Conservation (phyloP, 441 rosid genomes). For the Corymbia citriodora region DNA sequence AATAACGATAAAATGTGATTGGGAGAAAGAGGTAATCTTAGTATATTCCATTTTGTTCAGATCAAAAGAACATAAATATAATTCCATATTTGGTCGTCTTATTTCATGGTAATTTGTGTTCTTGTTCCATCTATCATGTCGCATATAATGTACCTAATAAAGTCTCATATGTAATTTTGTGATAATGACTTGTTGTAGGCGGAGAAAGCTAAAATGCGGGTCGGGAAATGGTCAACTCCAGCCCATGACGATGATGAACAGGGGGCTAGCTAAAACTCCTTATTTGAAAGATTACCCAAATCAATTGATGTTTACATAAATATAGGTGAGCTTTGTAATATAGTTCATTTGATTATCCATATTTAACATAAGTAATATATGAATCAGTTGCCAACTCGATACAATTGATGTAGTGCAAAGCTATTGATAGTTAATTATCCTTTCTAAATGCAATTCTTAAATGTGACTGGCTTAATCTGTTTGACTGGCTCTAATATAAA, state of each 20-base stretch:
- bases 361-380: background rate
- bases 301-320: background rate
- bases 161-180: background rate
- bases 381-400: background rate
- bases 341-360: background rate
- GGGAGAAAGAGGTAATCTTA: slow-evolving; percentile 34
- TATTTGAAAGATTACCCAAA: background rate
- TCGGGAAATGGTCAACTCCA: background rate
- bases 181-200: background rate
- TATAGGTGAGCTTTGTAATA: background rate
- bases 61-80: background rate
- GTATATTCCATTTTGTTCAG: background rate
- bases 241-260: background rate
- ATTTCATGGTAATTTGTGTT: background rate
- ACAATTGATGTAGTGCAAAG: background rate
- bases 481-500: background rate
- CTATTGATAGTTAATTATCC: background rate
- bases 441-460: background rate
- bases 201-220: background rate
- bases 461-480: background rate
- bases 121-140: background rate
- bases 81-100: background rate
- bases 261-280: background rate
- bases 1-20: slow-evolving; percentile 28
- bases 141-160: background rate